These are phyloP conservation scores for Aspergillus ustus DNA, from an alignment of 2,329 filamentous ascomycete genomes.

Conservation along the genomic window DNA sequence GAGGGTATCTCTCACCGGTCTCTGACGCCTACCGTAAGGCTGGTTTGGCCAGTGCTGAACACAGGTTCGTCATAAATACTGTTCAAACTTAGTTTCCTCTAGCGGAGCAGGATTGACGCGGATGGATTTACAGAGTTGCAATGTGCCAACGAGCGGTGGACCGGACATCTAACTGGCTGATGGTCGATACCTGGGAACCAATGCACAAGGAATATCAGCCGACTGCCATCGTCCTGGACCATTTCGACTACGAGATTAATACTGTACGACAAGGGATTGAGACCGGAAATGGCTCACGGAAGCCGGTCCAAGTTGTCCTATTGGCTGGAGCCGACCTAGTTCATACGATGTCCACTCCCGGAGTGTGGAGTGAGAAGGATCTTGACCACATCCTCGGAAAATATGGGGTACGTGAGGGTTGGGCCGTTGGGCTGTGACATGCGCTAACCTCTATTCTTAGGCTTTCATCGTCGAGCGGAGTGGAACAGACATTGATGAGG, in stretches of 20 bases:
- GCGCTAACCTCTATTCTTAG: conserved; percentile 26
- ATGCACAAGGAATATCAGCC: conserved; percentile 82
- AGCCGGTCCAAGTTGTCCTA: conserved; percentile 74
- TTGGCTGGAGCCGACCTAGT: conserved; percentile 79
- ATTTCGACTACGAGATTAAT: conserved; percentile 91
- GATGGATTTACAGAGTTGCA: conserved; percentile 60
- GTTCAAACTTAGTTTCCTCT: background rate
- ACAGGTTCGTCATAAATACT: conserved; percentile 56
- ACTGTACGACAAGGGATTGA: conserved; percentile 74
- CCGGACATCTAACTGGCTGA: conserved; percentile 76
- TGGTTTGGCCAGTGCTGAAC: conserved; percentile 72
- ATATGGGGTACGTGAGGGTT: conserved; percentile 62
- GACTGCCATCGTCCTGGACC: conserved; percentile 86
- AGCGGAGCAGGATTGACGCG: background rate
- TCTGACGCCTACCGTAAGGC: conserved; percentile 79
- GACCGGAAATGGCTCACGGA: conserved; percentile 66
- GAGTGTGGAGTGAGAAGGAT: conserved; percentile 83
- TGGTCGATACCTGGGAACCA: conserved; percentile 91
- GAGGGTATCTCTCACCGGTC: conserved; percentile 82
- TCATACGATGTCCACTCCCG: conserved; percentile 71
- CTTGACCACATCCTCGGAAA: conserved; percentile 84
- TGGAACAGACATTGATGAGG: conserved; percentile 87
- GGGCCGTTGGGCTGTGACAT: background rate
- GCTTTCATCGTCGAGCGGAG: conserved; percentile 86
- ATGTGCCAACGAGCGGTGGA: conserved; percentile 84